Evolutionary conservation across 768 basidiomycete species (phyloP).

Genomic region (Russula griseocarnosa): DNA sequence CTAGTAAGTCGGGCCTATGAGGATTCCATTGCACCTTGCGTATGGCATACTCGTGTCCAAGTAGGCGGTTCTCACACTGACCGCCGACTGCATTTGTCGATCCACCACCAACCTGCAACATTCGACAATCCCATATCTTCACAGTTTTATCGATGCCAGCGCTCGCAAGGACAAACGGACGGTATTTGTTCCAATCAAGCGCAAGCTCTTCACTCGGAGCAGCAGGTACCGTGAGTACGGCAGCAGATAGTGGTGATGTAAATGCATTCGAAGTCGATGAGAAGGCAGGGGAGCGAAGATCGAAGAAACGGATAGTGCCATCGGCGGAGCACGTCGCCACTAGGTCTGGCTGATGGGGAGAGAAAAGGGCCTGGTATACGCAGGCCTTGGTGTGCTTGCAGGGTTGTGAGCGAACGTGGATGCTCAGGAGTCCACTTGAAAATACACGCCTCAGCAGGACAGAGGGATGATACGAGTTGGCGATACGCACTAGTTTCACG

Average conservation of each 20-base stretch:
- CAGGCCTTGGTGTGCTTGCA: constrained; percentile 81
- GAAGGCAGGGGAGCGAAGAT: constrained; percentile 64
- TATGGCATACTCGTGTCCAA: constrained; percentile 88
- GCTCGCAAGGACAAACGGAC: constrained; percentile 70
- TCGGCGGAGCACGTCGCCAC: constrained; percentile 84
- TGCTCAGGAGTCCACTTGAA: constrained; percentile 82
- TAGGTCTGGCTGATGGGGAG: constrained; percentile 82
- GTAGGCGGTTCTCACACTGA: constrained; percentile 60
- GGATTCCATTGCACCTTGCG: constrained; percentile 88
- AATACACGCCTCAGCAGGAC: constrained; percentile 1
- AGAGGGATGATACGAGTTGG: background rate
- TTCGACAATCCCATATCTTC: constrained; percentile 85
- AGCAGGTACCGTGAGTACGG: constrained; percentile 73
- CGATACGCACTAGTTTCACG: constrained; percentile 70
- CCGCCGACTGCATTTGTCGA: constrained; percentile 58
- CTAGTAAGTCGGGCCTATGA: constrained; percentile 65
- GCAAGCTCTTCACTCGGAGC: constrained; percentile 74
- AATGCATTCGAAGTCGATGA: constrained; percentile 51
- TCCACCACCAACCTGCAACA: constrained; percentile 55
- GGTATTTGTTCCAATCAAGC: constrained; percentile 93
- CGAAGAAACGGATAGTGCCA: constrained; percentile 80
- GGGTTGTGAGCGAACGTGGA: constrained; percentile 70
- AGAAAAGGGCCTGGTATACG: constrained; percentile 88
- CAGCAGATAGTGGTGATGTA: constrained; percentile 62
- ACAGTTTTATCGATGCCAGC: constrained; percentile 73